These are phyloP conservation scores for Herpetospermum pedunculosum DNA, from an alignment of 306 rosid genomes.

Conservation along the genomic window DNA sequence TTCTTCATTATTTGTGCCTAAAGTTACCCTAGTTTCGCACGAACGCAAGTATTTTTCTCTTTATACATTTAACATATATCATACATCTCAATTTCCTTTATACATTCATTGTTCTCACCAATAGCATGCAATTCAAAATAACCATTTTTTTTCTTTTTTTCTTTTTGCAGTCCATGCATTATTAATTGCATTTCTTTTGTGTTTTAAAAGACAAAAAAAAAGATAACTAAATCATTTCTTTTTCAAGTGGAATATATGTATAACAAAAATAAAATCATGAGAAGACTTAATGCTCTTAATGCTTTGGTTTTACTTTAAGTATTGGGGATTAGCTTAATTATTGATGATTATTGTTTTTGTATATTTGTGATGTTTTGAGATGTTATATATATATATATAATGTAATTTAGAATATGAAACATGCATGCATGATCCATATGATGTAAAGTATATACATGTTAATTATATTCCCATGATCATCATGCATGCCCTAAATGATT, in stretches of 20 bases:
- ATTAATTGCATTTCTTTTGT: background rate
- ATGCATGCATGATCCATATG: background rate
- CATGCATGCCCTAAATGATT: background rate
- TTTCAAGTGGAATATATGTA: no score
- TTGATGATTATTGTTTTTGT: background rate
- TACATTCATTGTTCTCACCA: background rate
- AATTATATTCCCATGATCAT: background rate
- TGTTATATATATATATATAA: no score
- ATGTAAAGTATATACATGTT: background rate
- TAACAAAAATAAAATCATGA: no score
- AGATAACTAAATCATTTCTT: background rate
- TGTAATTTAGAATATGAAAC: background rate
- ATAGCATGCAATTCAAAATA: background rate
- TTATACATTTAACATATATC: background rate
- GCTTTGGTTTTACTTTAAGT: no score
- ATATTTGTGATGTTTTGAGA: background rate
- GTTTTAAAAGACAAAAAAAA: background rate
- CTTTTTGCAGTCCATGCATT: background rate
- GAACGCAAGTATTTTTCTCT: background rate
- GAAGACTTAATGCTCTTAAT: no score
- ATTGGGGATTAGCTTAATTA: background rate
- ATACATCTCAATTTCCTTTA: background rate
- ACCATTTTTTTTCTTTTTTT: background rate
- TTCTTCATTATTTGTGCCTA: constrained; percentile 2
- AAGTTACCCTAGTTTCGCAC: constrained; percentile 7